Base-by-base conservation (phyloP, 768 basidiomycete genomes). In the Sistotremastrum suecicum region DNA sequence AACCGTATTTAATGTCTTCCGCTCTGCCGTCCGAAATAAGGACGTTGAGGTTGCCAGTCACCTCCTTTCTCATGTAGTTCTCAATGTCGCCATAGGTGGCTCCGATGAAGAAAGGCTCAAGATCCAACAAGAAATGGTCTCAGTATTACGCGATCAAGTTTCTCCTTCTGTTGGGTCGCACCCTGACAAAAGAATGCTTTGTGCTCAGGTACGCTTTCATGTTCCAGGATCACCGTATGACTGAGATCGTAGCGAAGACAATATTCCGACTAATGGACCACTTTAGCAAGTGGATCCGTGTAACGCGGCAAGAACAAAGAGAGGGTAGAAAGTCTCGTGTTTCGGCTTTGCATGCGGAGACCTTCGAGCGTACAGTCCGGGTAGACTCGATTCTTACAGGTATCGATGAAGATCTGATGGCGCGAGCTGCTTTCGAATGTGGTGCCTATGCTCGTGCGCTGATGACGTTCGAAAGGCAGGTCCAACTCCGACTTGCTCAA, bases 181-280 rank as follows among this genome's bases (percentile, higher is more conserved):
- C 3, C 62, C 72, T 2, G 91, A 95, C 60, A 90, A 90, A 59
- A 83, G 83, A 50, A 63, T 88, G 3, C 72, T 95, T 32, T 89
- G 91, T 59, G 92, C 95, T n/a, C 92, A 97, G 71, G 94, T 92
- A 57, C 8, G 11, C 5, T 3, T 12, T 37, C 46, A 30, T 45
- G 20, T 9, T 30, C n/a, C 30, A 11, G 37, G 31, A 34, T 9
- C 7, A 38, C 10, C 6, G 37, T 43, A 43, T 48, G 8, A 49
- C 37, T 30, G 5, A 32, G 1, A 33, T 3, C 47, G 20, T 20
- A 20, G 20, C 20, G 20, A 20, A 97, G 92, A 87, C 80, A 6
- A 78, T 97, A 20, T 99, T 99, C 60, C 82, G 82, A 65, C 72
- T 99, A 31, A 76, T 99, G 59, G 95, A 99, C 58, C 92, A 98